Percentiles rank a stretch among this genome's conserved stretches.
These are phyloP conservation scores for Paracoccidioides lutzii DNA, from an alignment of 2,329 filamentous ascomycete genomes.

Conservation along the genomic window DNA sequence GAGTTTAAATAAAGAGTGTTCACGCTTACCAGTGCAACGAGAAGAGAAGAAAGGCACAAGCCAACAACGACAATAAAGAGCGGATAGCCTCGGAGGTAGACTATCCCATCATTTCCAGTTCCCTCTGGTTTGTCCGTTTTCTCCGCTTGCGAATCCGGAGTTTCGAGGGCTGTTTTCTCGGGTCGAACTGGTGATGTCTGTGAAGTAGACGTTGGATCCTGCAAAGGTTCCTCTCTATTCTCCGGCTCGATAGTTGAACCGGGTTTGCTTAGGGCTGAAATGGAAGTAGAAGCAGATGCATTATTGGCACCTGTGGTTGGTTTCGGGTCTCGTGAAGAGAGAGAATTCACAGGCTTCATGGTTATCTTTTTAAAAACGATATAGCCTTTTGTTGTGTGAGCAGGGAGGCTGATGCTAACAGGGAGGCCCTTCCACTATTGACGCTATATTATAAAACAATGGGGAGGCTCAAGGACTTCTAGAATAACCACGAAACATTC, in stretches of 20 bases:
- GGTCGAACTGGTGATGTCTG: neutral
- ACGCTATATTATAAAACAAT: too few relatives aligned
- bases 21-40: constrained; percentile 10
- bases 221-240: neutral
- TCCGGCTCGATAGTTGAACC: neutral
- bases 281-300: neutral
- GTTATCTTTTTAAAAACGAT: neutral
- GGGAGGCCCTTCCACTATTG: too few relatives aligned
- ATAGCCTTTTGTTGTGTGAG: neutral
- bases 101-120: neutral
- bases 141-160: neutral
- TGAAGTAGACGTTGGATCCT: neutral
- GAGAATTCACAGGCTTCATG: neutral
- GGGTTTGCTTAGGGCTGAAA: neutral
- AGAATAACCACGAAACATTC: too few relatives aligned
- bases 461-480: neutral
- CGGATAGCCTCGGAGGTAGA: constrained; percentile 8
- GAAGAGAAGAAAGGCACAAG: constrained; percentile 10
- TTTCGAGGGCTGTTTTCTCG: neutral
- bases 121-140: neutral
- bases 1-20: neutral
- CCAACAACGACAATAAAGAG: constrained; percentile 8
- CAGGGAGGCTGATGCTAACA: too few relatives aligned
- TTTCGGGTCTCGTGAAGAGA: neutral
- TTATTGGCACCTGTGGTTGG: neutral